phyloP scores from a whole-genome alignment of 768 basidiomycete genomes.

The Kwoniella sp. region DNA sequence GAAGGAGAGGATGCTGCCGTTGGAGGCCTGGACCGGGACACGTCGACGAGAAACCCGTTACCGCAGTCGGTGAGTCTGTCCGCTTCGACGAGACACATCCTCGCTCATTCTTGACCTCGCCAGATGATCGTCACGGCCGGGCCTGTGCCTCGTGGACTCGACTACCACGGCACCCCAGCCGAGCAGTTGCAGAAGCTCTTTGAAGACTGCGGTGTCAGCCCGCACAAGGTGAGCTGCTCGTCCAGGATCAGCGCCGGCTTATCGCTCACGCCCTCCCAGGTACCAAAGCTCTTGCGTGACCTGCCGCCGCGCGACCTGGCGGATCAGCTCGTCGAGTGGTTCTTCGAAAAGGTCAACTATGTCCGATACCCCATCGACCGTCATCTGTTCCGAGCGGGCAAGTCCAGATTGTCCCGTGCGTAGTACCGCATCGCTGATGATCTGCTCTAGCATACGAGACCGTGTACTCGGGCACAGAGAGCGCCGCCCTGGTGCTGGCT shows the following conservation, averaged over 20 bases:
- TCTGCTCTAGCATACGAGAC: conserved; percentile 55
- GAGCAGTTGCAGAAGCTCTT: conserved; percentile 75
- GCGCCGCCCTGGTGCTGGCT: conserved; percentile 29
- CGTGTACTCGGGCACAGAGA: conserved; percentile 53
- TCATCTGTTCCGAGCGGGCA: conserved; percentile 33
- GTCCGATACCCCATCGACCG: conserved; percentile 89
- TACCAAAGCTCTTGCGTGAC: conserved; percentile 81
- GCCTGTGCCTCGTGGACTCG: conserved; percentile 24
- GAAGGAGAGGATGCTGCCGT: conserved; percentile 13
- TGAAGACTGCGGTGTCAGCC: conserved; percentile 85
- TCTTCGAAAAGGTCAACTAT: conserved; percentile 66
- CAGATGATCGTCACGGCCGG: background rate
- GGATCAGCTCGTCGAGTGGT: conserved; percentile 75
- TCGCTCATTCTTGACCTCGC: conserved; percentile 14
- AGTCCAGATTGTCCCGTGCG: background rate
- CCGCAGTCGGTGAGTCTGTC: conserved; percentile 33
- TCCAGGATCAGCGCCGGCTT: background rate
- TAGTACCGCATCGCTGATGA: background rate
- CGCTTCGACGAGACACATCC: background rate
- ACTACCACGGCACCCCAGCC: conserved; percentile 56
- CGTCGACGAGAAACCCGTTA: conserved; percentile 30
- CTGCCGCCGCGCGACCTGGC: conserved; percentile 72
- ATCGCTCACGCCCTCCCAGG: conserved; percentile 35
- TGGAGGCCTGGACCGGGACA: conserved; percentile 27
- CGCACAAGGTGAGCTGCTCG: conserved; percentile 59